A percentile compares a stretch with the other conserved stretches of the same genome.
Conservation (phyloP, 2,329 filamentous ascomycete species). For the Claviceps capensis region DNA sequence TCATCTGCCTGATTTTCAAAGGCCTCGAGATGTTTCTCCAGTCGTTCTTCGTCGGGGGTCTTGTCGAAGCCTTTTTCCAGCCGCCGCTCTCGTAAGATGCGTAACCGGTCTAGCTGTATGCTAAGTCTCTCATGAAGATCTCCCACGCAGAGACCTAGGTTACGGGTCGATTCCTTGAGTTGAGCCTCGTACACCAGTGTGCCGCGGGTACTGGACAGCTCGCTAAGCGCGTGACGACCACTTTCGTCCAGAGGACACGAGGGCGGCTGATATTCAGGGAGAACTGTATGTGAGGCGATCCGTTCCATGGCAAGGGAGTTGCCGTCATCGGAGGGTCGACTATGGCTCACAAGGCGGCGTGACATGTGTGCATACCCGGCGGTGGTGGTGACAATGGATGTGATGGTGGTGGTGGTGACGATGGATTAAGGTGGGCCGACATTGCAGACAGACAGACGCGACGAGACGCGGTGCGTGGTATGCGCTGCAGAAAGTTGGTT, state of each 20-base stretch:
- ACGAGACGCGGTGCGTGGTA: background rate
- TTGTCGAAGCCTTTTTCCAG: constrained; percentile 22
- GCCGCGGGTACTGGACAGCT: constrained; percentile 28
- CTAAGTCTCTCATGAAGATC: constrained; percentile 35
- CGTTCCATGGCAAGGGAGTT: background rate
- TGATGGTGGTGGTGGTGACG: too few species aligned
- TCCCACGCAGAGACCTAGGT: constrained; percentile 31
- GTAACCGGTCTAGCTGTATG: constrained; percentile 22
- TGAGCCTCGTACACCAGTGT: constrained; percentile 31
- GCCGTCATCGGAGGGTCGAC: constrained; percentile 6
- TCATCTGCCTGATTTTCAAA: constrained; percentile 26
- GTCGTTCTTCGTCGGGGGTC: constrained; percentile 21
- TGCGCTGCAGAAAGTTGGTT: background rate
- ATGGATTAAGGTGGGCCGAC: too few species aligned
- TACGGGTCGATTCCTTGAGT: constrained; percentile 27
- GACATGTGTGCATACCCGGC: constrained; percentile 16
- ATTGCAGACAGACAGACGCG: background rate
- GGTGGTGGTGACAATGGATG: background rate
- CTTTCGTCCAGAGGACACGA: constrained; percentile 28
- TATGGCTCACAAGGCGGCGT: constrained; percentile 18
- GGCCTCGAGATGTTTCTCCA: constrained; percentile 25
- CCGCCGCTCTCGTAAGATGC: constrained; percentile 20
- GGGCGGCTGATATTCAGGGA: constrained; percentile 39
- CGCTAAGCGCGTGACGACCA: constrained; percentile 25
- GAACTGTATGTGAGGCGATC: constrained; percentile 11